Evolutionary conservation across 306 rosid species (phyloP).

Genomic region (Senna siamea): DNA sequence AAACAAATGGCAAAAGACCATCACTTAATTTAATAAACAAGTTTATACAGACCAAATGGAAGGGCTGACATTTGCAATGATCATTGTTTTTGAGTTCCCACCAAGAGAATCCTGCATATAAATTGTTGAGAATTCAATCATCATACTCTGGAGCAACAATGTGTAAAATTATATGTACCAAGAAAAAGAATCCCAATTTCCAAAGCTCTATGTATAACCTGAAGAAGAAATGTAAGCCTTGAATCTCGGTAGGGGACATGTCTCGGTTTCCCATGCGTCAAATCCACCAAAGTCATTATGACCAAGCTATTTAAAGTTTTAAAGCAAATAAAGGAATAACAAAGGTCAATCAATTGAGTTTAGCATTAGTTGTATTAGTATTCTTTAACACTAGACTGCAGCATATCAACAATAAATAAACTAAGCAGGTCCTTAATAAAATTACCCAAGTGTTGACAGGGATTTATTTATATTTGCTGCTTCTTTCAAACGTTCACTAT

Average conservation of each 20-base stretch:
- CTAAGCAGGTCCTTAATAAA: constrained; percentile 28
- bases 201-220: constrained; percentile 59
- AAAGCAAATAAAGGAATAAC: constrained; percentile 39
- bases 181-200: constrained; percentile 7
- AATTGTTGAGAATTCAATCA: constrained; percentile 30
- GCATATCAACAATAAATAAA: constrained; percentile 33
- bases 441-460: constrained; percentile 91
- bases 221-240: constrained; percentile 96
- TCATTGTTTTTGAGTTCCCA: constrained; percentile 95
- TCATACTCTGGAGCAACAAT: constrained; percentile 25
- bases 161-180: constrained; percentile 1
- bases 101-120: constrained; percentile 93
- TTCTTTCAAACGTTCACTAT: constrained; percentile 91
- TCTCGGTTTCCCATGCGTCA: constrained; percentile 93
- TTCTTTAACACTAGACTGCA: constrained; percentile 26
- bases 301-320: constrained; percentile 65
- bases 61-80: constrained; percentile 95
- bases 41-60: constrained; percentile 74
- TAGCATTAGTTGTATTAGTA: constrained; percentile 2
- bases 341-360: constrained; percentile 35
- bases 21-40: constrained; percentile 26
- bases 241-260: constrained; percentile 99
- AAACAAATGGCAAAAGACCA: constrained; percentile 29
- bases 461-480: constrained; percentile 97
- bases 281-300: constrained; percentile 92